phyloP scores from a whole-genome alignment of 176 grass and related monocot genomes.

The Triticum monococcum region DNA sequence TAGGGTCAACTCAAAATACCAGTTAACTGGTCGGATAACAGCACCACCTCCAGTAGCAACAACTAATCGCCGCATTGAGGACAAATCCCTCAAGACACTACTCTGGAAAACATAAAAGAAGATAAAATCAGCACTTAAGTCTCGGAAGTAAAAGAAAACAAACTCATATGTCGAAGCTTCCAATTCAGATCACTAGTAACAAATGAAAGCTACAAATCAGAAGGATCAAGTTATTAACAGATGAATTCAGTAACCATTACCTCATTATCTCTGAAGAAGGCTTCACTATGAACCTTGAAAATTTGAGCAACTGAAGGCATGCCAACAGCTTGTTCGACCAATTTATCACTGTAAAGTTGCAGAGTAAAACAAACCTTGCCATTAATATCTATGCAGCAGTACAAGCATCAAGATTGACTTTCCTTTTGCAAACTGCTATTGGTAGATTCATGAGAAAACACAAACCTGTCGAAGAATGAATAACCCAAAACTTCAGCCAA shows the following conservation, averaged over 20 bases:
- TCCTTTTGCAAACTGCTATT: constrained; percentile 5
- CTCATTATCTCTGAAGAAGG: constrained; percentile 97
- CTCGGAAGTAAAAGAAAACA: not conserved
- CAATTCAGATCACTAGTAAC: not conserved
- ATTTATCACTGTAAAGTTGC: constrained; percentile 75
- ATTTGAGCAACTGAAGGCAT: constrained; percentile 94
- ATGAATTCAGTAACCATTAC: constrained; percentile 35
- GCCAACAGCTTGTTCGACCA: constrained; percentile 91
- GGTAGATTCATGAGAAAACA: constrained; percentile 19
- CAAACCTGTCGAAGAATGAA: constrained; percentile 95
- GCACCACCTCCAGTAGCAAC: constrained; percentile 95
- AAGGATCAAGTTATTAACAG: constrained; percentile 10
- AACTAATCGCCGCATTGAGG: constrained; percentile 85
- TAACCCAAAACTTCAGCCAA: constrained; percentile 90
- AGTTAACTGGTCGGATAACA: constrained; percentile 93
- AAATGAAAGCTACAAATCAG: not conserved
- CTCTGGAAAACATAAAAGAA: constrained; percentile 56
- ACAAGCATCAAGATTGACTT: not conserved
- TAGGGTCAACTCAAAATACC: constrained; percentile 45
- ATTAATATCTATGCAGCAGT: constrained; percentile 12
- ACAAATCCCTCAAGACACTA: constrained; percentile 84
- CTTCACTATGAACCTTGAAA: constrained; percentile 90
- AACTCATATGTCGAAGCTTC: not conserved
- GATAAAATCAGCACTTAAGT: not conserved
- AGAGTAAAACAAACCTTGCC: constrained; percentile 18